Evolutionary conservation across 192 early-diverging fungal genomes (phyloP).

Genomic region (Kickxella alabastrina): DNA sequence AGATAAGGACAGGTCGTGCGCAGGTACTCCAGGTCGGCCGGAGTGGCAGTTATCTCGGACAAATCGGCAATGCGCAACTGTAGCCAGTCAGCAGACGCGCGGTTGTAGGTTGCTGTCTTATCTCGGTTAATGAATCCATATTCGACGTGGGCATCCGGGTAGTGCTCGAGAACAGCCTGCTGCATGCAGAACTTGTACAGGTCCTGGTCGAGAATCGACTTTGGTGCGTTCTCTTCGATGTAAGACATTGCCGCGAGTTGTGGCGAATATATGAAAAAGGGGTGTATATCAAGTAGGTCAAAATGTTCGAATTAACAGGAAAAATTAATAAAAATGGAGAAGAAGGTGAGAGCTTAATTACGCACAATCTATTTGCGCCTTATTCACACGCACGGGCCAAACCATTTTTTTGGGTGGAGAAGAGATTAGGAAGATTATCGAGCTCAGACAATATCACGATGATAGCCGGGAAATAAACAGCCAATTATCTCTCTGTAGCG

Average conservation of each 20-base stretch:
- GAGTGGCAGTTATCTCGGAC: slow-evolving; percentile 4
- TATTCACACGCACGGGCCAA: too few species aligned
- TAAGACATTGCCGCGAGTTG: background rate
- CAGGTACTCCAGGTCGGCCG: slow-evolving; percentile 47
- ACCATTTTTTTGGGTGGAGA: too few species aligned
- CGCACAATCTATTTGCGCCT: too few species aligned
- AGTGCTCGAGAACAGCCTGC: slow-evolving; percentile 68
- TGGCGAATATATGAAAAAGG: background rate
- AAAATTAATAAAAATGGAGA: too few species aligned
- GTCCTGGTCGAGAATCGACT: slow-evolving; percentile 76
- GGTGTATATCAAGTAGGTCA: too few species aligned
- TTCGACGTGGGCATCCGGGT: slow-evolving; percentile 54
- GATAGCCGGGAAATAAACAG: too few species aligned
- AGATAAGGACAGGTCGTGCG: slow-evolving; percentile 53
- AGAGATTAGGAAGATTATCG: too few species aligned
- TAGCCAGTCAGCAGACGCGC: slow-evolving; percentile 47
- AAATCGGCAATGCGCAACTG: slow-evolving; percentile 36
- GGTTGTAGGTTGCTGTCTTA: slow-evolving; percentile 38
- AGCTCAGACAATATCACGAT: too few species aligned
- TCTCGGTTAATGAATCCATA: slow-evolving; percentile 70
- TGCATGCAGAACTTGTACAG: slow-evolving; percentile 85
- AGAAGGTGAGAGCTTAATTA: too few species aligned
- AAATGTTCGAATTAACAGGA: too few species aligned
- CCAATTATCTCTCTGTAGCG: too few species aligned
- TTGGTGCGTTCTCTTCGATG: slow-evolving; percentile 18